A percentile compares a stretch with the other conserved stretches of the same genome.
Conservation (phyloP, 768 basidiomycete species). For the Ephemerocybe angulata region DNA sequence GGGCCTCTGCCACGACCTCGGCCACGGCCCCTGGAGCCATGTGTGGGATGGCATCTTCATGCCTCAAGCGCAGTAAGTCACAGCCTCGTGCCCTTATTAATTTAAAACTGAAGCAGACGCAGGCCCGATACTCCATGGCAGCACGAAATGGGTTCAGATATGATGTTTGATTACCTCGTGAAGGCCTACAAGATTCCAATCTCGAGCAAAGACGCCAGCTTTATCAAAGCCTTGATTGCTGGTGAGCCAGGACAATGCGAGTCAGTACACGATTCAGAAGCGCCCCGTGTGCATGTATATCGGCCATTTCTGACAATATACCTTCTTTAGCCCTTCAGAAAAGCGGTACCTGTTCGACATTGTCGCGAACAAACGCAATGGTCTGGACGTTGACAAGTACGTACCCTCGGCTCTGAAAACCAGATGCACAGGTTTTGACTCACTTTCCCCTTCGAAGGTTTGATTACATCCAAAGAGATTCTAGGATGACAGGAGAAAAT, state of each 20-base stretch:
- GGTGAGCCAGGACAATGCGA: slow-evolving; percentile 52
- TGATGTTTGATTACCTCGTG: slow-evolving; percentile 76
- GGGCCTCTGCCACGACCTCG: slow-evolving; percentile 81
- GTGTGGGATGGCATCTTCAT: slow-evolving; percentile 79
- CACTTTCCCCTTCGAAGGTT: slow-evolving; percentile 43
- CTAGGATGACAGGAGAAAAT: slow-evolving; percentile 64
- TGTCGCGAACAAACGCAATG: slow-evolving; percentile 77
- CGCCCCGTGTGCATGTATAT: too few species aligned
- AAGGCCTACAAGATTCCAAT: slow-evolving; percentile 52
- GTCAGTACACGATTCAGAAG: slow-evolving; percentile 33
- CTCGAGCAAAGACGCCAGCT: slow-evolving; percentile 42
- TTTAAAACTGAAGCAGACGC: slow-evolving; percentile 15
- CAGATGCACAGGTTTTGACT: too few species aligned
- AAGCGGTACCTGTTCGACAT: slow-evolving; percentile 82
- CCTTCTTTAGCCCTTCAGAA: slow-evolving; percentile 37
- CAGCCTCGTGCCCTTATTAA: not conserved
- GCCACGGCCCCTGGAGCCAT: slow-evolving; percentile 84
- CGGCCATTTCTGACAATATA: not conserved
- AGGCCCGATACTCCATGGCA: slow-evolving; percentile 56
- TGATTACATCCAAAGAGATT: slow-evolving; percentile 79
- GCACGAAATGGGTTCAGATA: slow-evolving; percentile 76
- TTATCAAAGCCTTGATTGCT: slow-evolving; percentile 77
- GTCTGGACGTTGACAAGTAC: slow-evolving; percentile 85
- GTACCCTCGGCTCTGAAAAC: too few species aligned
- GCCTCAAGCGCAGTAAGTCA: slow-evolving; percentile 57